Conservation (phyloP, 2,329 filamentous ascomycete species). For the Talaromyces albobiverticillius region DNA sequence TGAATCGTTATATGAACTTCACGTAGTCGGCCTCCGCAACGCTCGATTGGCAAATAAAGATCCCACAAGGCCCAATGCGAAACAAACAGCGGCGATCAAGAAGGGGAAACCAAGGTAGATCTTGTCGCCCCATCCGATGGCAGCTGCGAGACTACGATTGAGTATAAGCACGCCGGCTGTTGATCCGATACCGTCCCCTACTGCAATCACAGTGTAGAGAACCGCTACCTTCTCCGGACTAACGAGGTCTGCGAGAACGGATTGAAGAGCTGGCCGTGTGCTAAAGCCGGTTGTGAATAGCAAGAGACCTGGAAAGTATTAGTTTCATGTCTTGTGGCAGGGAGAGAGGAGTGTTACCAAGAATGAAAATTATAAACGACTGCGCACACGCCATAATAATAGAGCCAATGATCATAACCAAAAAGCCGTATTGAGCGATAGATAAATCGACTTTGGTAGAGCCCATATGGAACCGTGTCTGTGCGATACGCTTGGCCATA, state of each 20-base stretch:
- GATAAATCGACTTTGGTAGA: not conserved
- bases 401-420: not conserved
- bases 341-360: not conserved
- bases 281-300: conserved; percentile 5
- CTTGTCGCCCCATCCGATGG: conserved; percentile 2
- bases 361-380: not conserved
- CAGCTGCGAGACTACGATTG: conserved; percentile 4
- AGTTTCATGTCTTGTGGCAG: not conserved
- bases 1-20: not conserved
- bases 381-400: conserved; percentile 1
- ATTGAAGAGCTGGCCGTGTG: not conserved
- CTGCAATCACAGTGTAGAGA: conserved; percentile 1
- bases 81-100: not conserved
- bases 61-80: not conserved
- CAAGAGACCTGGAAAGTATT: not conserved
- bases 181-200: not conserved
- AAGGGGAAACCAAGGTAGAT: not conserved
- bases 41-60: conserved; percentile 4
- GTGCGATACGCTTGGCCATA: not conserved
- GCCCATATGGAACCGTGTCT: not conserved
- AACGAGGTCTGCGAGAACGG: conserved; percentile 2
- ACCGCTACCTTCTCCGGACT: conserved; percentile 1
- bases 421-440: conserved; percentile 2
- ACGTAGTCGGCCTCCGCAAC: not conserved
- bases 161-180: conserved; percentile 2